Base-by-base conservation (phyloP, 2,329 filamentous ascomycete species). In the Alternaria panax region DNA sequence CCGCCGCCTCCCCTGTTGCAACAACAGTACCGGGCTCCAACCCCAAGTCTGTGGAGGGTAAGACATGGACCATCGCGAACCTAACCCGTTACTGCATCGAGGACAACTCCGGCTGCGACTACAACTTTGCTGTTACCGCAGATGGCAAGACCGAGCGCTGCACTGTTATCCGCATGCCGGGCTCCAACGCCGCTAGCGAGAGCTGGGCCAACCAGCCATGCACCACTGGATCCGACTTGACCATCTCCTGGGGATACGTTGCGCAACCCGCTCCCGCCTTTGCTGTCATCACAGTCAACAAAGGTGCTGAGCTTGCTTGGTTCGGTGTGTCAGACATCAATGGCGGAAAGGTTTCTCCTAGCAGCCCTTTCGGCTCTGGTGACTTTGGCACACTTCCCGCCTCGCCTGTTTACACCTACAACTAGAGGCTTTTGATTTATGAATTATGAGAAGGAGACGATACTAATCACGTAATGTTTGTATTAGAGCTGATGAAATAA, bases 31-130 rank as follows among this genome's bases (percentile, higher is more conserved):
- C 54, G 7, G 54, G 46, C 7, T 64, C 58, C 25, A 55, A 38
- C 47, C 61, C 61, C n/a, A 48, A 51, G 20, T 53, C 54, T 25
- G 55, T 55, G 16, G 30, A 38, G n/a, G 63, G 53, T 30, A 64
- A 64, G 41, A 59, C 64, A 18, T 66, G 64, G 64, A 38, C 62
- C 14, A 48, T 66, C 20, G 24, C 60, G 18, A 51, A 57, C 46
- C 25, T 64, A 7, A 63, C 16, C 36, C 64, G 64, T 16, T 64
- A 66, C 52, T 66, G 64, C 47, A 34, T 50, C 25, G 54, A 60
- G 20, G 62, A 41, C 38, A 66, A 66, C 54, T 50, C 59, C 1
- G 59, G 64, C 24, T 66, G 64, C 57, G 64, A 66, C 50, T 66
- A 66, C 57, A 64, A 66, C 50, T 66, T 66, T 14, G 52, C 52